phyloP scores from a whole-genome alignment of 2,329 filamentous ascomycete species.

The Rhynchosporium secalis region DNA sequence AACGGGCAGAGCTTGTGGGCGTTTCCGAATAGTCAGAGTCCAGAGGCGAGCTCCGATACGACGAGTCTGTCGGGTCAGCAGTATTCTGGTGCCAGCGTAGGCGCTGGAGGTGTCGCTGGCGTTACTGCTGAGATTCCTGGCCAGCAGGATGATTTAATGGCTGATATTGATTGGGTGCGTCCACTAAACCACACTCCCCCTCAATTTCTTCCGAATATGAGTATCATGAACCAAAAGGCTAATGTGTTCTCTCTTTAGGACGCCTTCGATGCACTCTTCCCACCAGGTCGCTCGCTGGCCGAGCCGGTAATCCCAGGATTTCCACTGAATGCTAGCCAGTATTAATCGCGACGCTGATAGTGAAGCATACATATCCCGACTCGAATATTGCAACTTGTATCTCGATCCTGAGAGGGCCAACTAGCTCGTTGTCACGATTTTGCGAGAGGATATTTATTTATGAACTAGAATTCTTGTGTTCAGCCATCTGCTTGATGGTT shows the following conservation, averaged over 20 bases:
- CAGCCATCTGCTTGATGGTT: too few species aligned
- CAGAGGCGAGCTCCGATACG: slow-evolving; percentile 47
- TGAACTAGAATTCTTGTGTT: too few species aligned
- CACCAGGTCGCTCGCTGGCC: slow-evolving; percentile 30
- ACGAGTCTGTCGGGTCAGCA: slow-evolving; percentile 38
- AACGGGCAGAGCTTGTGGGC: slow-evolving; percentile 51
- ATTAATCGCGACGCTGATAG: neutral
- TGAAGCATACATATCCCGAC: too few species aligned
- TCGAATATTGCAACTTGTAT: too few species aligned
- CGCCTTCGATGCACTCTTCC: slow-evolving; percentile 39
- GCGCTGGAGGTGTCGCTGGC: slow-evolving; percentile 11
- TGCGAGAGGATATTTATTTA: too few species aligned
- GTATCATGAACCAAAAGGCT: neutral
- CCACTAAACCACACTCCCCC: neutral
- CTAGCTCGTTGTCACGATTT: too few species aligned
- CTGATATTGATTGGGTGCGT: slow-evolving; percentile 68
- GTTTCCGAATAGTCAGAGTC: slow-evolving; percentile 44
- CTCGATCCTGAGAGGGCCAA: too few species aligned
- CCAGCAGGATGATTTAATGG: slow-evolving; percentile 41
- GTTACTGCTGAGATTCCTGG: slow-evolving; percentile 29
- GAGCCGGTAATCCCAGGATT: slow-evolving; percentile 20
- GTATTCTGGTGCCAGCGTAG: neutral
- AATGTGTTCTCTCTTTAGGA: slow-evolving; percentile 24
- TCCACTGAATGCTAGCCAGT: slow-evolving; percentile 6
- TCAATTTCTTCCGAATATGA: neutral